Base-by-base conservation (phyloP, 2,329 filamentous ascomycete species). In the Septoria petroselini region DNA sequence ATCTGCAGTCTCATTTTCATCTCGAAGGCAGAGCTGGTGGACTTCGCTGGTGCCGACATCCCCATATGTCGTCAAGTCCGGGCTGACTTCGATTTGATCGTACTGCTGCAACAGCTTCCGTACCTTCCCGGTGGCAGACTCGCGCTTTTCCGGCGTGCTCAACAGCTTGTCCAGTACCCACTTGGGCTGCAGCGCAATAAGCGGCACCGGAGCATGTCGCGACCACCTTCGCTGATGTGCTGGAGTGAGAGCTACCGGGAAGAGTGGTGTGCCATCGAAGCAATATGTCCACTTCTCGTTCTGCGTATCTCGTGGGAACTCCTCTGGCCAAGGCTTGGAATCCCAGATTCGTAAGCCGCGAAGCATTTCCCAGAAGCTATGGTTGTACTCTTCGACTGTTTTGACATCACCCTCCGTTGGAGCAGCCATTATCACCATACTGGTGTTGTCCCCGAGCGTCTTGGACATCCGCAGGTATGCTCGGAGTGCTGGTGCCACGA, bases 131-230 rank as follows among this genome's bases (percentile, higher is more conserved):
- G 55, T 58, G 5, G 55, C 55, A 2, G 50, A 44, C 23, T 53
- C 41, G 14, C 55, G 53, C 43, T 55, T 58, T 14, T 58, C 50
- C n/a, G 55, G 50, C 15, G 53, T 58, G 29, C 40, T 38, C 34
- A 58, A 39, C 6, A 58, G 53, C 11, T 48, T 55, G 38, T 58
- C 55, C n/a, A 58, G 40, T 9, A 58, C 55, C 55, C 55, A 58
- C 23, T 58, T 58, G 3, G 55, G 55, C 23, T 58, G 55, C 21
- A 58, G 34, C 15, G 55, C 55, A 9, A 58, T 48, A 8, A 58
- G 29, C 4, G 55, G 55, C 3, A 58, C 55, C 2, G 55, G 55
- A 15, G 55, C 50, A 41, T 55, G 55, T 25, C 55, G 47, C 5
- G 55, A 58, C 53, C 53, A 58, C 30, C 55, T 39, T 15, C 47